phyloP scores from a whole-genome alignment of 75 land plant species.

The Cupressus sempervirens region DNA sequence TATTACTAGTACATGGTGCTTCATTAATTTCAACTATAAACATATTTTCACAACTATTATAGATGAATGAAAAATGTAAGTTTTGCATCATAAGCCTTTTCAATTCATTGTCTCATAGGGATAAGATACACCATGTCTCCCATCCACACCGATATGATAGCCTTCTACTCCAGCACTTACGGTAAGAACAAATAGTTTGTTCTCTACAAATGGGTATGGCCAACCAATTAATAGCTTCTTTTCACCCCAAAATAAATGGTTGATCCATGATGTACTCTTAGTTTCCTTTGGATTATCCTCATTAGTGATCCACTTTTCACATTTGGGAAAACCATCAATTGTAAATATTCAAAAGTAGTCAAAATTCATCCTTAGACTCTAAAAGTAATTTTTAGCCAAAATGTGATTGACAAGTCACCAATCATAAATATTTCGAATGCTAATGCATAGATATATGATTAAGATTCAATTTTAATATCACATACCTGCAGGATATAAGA shows the following conservation, averaged over 20 bases:
- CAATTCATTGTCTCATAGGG: conserved; percentile 60
- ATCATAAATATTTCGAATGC: too few relatives aligned
- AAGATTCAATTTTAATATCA: not conserved
- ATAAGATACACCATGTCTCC: conserved; percentile 60
- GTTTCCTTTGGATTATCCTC: conserved; percentile 40
- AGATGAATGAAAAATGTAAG: not conserved
- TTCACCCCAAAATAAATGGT: conserved; percentile 48
- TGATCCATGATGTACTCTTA: conserved; percentile 60
- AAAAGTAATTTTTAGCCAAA: not conserved
- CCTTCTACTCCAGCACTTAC: conserved; percentile 73
- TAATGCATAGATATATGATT: not conserved
- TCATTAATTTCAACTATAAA: not conserved
- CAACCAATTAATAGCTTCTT: conserved; percentile 59
- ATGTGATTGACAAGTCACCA: not conserved
- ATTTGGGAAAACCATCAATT: conserved; percentile 78
- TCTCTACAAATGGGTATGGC: conserved; percentile 66
- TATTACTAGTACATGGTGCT: not conserved
- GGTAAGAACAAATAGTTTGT: conserved; percentile 60
- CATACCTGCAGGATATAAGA: not conserved
- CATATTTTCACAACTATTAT: not conserved
- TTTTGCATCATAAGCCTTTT: not conserved
- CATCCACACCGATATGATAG: conserved; percentile 71
- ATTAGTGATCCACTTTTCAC: conserved; percentile 80
- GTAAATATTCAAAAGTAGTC: conserved; percentile 2
- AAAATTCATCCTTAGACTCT: not conserved